Evolutionary conservation across 805 yeast species (phyloP), one percentile per base, ranked within the genome.

Genomic region (Diddensiella santjacobensis): DNA sequence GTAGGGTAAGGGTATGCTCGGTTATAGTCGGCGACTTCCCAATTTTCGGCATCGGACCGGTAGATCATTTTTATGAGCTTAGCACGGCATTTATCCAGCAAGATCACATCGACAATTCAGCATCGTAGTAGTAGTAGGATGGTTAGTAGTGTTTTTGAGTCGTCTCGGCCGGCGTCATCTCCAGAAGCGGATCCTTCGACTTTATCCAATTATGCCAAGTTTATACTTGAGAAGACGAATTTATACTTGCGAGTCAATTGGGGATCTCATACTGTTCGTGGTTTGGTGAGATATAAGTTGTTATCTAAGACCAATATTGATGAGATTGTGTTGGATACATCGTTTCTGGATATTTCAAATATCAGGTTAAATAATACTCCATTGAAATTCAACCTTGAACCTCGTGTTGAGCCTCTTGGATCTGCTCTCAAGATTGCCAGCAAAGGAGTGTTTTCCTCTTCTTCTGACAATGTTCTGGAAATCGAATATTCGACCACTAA

Each of bases 401-500:
- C 57, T 1, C 62, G 77, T 22, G 45, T 50, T 3, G 70, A 64
- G 38, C 69, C 75, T 4, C 64, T 71, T 30, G 82, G 82, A 11
- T 58, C 76, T 2, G 64, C 76, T 1, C 60, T 76, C 49, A 49
- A 48, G n/a, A 61, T 76, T 35, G 48, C 50, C 10, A 35, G 18
- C 15, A 8, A 35, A 8, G 38, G 38, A 8, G 52, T 53, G 38
- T 18, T 45, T 10, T 51, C 59, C 3, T 43, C 48, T 4, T 24
- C 45, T 10, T 13, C 35, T 4, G 24, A 42, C 17, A 50, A 31
- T 20, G 39, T 19, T 4, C 53, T 67, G 39, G 41, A 42, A 10
- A 64, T 87, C 23, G 68, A 65, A n/a, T 89, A 81, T 57, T 70
- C 74, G 50, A 88, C 96, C 33, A 88, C 96, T 1, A 68, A 70